Evolutionary conservation across 768 basidiomycete species (phyloP).

Genomic region (Auriculariales sp.): DNA sequence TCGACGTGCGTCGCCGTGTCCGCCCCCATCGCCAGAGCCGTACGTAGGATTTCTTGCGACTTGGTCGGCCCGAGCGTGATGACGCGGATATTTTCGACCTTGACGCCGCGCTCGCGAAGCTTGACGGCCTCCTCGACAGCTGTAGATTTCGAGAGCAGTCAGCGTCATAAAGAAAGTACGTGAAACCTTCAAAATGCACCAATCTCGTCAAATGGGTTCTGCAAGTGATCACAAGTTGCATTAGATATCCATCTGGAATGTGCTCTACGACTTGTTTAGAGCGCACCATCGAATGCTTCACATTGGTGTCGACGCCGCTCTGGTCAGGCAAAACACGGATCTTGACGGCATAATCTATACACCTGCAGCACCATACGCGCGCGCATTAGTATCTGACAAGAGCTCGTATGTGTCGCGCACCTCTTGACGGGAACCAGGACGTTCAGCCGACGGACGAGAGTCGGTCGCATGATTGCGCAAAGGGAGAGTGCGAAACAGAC

Average conservation of each 20-base stretch:
- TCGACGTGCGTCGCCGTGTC: constrained; percentile 88
- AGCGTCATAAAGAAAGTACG: neutral
- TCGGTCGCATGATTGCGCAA: constrained; percentile 61
- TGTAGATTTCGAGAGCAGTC: constrained; percentile 20
- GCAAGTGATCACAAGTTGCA: constrained; percentile 1
- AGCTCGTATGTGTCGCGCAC: constrained; percentile 21
- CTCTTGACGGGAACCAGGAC: constrained; percentile 92
- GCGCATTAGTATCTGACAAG: neutral
- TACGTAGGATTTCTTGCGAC: constrained; percentile 77
- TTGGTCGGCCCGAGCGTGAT: constrained; percentile 93
- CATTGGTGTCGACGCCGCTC: constrained; percentile 90
- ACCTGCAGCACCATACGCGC: constrained; percentile 35
- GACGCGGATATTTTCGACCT: constrained; percentile 59
- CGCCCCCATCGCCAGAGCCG: constrained; percentile 95
- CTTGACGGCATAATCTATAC: constrained; percentile 96
- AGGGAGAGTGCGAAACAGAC: too few relatives aligned
- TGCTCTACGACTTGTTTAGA: neutral
- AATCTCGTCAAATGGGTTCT: constrained; percentile 99
- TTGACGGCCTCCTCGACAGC: constrained; percentile 96
- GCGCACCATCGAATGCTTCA: constrained; percentile 98
- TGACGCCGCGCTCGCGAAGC: constrained; percentile 69
- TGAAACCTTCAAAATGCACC: constrained; percentile 30
- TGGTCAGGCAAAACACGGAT: constrained; percentile 93
- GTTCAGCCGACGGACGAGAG: constrained; percentile 58
- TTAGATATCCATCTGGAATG: neutral